These are phyloP conservation scores for Henckelia pumila DNA, from an alignment of 257 asterid species.

Conservation along the genomic window DNA sequence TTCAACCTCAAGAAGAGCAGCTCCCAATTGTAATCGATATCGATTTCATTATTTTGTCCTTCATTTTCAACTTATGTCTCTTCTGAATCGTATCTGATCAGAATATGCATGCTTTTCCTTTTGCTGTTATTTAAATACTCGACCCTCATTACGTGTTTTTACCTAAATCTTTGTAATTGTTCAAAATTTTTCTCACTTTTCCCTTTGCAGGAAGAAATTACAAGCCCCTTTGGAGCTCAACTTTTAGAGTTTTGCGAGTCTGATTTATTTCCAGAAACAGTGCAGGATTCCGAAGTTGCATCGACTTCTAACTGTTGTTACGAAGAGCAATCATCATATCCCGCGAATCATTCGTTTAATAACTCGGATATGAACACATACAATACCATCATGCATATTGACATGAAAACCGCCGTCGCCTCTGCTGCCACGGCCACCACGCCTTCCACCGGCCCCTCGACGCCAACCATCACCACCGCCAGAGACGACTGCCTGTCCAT, in stretches of 20 bases:
- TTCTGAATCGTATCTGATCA: too few species aligned
- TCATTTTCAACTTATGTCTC: not conserved
- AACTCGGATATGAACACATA: conserved; percentile 39
- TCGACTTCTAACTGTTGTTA: conserved; percentile 74
- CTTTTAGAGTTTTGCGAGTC: conserved; percentile 65
- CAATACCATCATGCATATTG: conserved; percentile 18
- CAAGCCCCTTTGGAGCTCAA: conserved; percentile 70
- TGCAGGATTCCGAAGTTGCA: conserved; percentile 69
- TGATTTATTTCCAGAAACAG: conserved; percentile 55
- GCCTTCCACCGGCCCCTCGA: conserved; percentile 16
- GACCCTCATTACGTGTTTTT: too few species aligned
- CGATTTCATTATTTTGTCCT: not conserved
- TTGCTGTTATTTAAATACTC: too few species aligned
- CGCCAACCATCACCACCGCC: conserved; percentile 22
- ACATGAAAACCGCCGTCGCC: not conserved
- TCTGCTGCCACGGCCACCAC: conserved; percentile 9
- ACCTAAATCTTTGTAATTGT: too few species aligned
- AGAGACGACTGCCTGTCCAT: conserved; percentile 26
- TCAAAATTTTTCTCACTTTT: too few species aligned
- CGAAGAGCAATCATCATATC: conserved; percentile 59
- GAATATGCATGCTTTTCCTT: too few species aligned
- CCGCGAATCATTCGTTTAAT: conserved; percentile 33
- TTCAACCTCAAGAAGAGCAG: conserved; percentile 47
- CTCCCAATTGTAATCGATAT: conserved; percentile 41
- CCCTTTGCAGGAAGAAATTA: conserved; percentile 62